Base-by-base conservation (phyloP, 176 grass and related monocot species). In the Triticum dicoccoides region DNA sequence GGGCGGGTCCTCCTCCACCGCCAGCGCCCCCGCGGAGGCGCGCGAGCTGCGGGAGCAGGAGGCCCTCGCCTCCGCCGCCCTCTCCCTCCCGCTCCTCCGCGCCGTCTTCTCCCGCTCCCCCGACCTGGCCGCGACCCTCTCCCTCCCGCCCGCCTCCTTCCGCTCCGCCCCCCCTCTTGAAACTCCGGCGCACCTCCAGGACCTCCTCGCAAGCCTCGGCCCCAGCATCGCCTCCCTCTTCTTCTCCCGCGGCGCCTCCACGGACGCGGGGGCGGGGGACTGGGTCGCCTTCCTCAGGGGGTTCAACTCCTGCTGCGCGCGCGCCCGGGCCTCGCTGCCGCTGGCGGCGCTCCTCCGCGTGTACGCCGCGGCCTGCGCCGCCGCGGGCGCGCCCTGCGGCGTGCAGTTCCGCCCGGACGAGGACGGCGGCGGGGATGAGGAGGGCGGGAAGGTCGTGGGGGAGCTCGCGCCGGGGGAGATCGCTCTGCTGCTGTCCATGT, bases 231-330 rank as follows among this genome's bases (percentile, higher is more conserved):
- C 82, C 42, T 91, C 93, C 27, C 82, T 94, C 33, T 91, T 92
- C 92, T 98, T 92, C 77, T 13, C 27, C 71, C 38, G 34, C 33
- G 20, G 33, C 2, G 14, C 62, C 29, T 8, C 69, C 17, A 6
- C 6, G 49, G 49, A 52, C 51, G 63, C 34, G 32, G 54, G n/a
- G 2, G 75, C 65, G 83, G 41, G 10, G 2, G 76, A 38, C 81
- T 94, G 94, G 92, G 32, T 96, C 41, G 72, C 17, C 42, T 98
- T 98, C 82, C 86, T 98, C 74, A 78, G 21, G 51, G 88, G 97
- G 5, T 98, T 89, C 87, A 98, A 98, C 79, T 79, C 75, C 76
- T 96, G 96, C 97, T 96, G 90, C 84, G 90, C 91, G 54, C 90
- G 90, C 83, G 79, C 80, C n/a, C 80, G 88, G 61, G 82, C 87